These are phyloP conservation scores for Decorospora gaudefroyi DNA, from an alignment of 2,329 filamentous ascomycete genomes.

Conservation along the genomic window DNA sequence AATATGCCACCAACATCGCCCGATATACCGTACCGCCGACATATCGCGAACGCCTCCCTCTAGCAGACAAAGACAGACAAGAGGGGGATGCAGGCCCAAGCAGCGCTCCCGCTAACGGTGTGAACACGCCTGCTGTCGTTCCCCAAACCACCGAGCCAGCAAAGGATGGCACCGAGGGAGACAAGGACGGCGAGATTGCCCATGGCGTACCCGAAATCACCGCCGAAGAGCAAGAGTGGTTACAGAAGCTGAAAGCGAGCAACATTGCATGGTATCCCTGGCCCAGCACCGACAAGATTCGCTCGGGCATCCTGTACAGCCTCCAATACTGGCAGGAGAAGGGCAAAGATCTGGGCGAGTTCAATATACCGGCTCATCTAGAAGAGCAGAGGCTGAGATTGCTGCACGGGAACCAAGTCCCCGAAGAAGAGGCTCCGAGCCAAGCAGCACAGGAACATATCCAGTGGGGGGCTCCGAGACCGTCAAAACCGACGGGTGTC, in stretches of 20 bases:
- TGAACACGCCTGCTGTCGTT: slow-evolving; percentile 37
- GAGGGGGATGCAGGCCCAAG: slow-evolving; percentile 28
- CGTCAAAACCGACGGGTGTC: slow-evolving; percentile 6
- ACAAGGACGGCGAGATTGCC: slow-evolving; percentile 19
- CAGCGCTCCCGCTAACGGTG: slow-evolving; percentile 34
- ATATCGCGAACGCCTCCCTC: slow-evolving; percentile 41
- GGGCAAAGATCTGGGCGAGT: slow-evolving; percentile 26
- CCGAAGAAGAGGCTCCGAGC: not conserved
- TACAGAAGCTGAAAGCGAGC: slow-evolving; percentile 38
- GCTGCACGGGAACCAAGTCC: not conserved
- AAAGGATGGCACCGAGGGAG: slow-evolving; percentile 28
- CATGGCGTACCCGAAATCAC: slow-evolving; percentile 30
- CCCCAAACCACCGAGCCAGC: slow-evolving; percentile 26
- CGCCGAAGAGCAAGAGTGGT: slow-evolving; percentile 41
- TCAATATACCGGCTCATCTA: slow-evolving; percentile 29
- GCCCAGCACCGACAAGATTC: slow-evolving; percentile 72
- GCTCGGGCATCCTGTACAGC: slow-evolving; percentile 64
- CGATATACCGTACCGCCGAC: slow-evolving; percentile 76
- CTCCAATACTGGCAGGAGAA: slow-evolving; percentile 31
- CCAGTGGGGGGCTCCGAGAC: slow-evolving; percentile 3
- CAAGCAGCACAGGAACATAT: not conserved
- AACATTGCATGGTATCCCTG: slow-evolving; percentile 68
- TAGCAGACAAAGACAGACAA: slow-evolving; percentile 25
- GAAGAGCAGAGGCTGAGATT: slow-evolving; percentile 23
- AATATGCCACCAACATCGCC: slow-evolving; percentile 78